Percentiles rank a stretch among this genome's conserved stretches.
phyloP scores from a whole-genome alignment of 164 flowering plant species.

The Berberis vulgaris region DNA sequence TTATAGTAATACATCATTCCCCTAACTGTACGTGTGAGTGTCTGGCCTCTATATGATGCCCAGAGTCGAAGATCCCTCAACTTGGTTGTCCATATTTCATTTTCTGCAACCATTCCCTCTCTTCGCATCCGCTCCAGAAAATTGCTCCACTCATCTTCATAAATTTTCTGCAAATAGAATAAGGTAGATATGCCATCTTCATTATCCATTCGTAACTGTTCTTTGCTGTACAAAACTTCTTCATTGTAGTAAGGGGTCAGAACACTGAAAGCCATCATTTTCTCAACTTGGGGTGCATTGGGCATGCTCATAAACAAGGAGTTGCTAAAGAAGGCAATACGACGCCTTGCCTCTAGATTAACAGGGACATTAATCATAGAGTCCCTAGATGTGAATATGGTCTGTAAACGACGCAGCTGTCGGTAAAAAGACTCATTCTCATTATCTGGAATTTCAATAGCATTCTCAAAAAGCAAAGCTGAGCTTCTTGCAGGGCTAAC shows the following conservation, averaged over 20 bases:
- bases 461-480: conserved; percentile 73
- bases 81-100: conserved; percentile 55
- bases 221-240: conserved; percentile 57
- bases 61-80: conserved; percentile 71
- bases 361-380: conserved; percentile 71
- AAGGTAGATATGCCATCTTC: conserved; percentile 90
- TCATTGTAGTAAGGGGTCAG: conserved; percentile 91
- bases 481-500: conserved; percentile 17
- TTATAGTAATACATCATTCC: conserved; percentile 97
- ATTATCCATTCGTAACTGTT: conserved; percentile 50
- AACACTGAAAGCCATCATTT: conserved; percentile 86
- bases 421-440: conserved; percentile 40
- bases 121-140: conserved; percentile 78
- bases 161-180: conserved; percentile 83
- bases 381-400: conserved; percentile 68
- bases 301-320: conserved; percentile 97
- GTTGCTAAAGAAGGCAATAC: conserved; percentile 86
- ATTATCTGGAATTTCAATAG: conserved; percentile 44
- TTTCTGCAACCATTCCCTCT: conserved; percentile 64
- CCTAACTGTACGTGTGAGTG: conserved; percentile 83
- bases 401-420: conserved; percentile 58
- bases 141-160: conserved; percentile 81
- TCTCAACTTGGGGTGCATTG: conserved; percentile 82
- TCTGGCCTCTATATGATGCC: conserved; percentile 96
- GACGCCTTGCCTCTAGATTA: conserved; percentile 75